These are phyloP conservation scores for Claviceps pazoutovae DNA, from an alignment of 2,329 filamentous ascomycete species.

Conservation along the genomic window DNA sequence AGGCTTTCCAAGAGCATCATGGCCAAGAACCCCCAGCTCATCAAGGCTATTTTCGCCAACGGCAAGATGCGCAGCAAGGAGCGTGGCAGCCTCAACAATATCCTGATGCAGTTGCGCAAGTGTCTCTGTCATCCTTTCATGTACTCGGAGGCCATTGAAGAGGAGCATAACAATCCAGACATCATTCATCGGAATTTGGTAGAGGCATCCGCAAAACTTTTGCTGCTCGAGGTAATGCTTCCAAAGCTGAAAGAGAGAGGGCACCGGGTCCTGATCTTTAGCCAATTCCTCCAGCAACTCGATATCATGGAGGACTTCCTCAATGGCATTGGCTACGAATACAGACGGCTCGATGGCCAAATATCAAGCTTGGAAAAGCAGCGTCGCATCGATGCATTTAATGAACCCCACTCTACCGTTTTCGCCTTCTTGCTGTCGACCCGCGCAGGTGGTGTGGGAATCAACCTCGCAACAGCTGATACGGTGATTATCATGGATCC, in stretches of 20 bases:
- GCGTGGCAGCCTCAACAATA: slow-evolving; percentile 76
- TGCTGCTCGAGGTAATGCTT: slow-evolving; percentile 71
- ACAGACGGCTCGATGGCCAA: slow-evolving; percentile 73
- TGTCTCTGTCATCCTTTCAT: slow-evolving; percentile 93
- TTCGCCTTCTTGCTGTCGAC: slow-evolving; percentile 93
- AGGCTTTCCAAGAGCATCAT: slow-evolving; percentile 90
- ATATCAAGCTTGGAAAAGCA: slow-evolving; percentile 79
- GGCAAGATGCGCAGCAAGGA: slow-evolving; percentile 55
- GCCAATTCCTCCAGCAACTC: slow-evolving; percentile 81
- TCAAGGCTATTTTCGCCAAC: slow-evolving; percentile 70
- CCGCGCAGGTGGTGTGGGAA: slow-evolving; percentile 87
- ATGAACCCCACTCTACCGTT: slow-evolving; percentile 64
- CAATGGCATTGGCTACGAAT: slow-evolving; percentile 55
- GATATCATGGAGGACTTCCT: slow-evolving; percentile 90
- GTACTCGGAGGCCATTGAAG: slow-evolving; percentile 82
- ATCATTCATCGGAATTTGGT: slow-evolving; percentile 68
- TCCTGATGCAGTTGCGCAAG: slow-evolving; percentile 87
- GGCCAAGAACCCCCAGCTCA: slow-evolving; percentile 76
- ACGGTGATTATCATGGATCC: slow-evolving; percentile 96
- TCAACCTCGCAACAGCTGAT: slow-evolving; percentile 92
- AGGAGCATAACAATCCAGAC: slow-evolving; percentile 48
- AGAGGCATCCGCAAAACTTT: slow-evolving; percentile 80
- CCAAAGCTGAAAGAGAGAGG: slow-evolving; percentile 75
- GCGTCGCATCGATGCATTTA: slow-evolving; percentile 86
- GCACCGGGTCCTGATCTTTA: slow-evolving; percentile 88